Conservation (phyloP, 23 red algal genomes). For the Porphyridium purpureum region DNA sequence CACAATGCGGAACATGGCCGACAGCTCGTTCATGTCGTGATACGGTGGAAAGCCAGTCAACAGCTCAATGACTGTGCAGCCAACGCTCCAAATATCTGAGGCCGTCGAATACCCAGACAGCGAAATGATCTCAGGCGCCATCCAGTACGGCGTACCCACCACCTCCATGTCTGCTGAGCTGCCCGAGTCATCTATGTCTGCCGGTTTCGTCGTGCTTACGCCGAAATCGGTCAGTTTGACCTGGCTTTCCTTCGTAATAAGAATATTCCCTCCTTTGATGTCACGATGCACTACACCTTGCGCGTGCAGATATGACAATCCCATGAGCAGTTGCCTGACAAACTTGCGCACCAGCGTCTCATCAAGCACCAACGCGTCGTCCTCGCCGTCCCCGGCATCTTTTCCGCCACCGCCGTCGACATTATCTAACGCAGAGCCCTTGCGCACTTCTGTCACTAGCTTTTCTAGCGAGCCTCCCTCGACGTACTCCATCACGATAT, state of each 20-base stretch:
- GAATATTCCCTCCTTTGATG: constrained; percentile 97
- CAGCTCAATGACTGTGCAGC: constrained; percentile 93
- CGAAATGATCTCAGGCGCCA: constrained; percentile 98
- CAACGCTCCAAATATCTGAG: constrained; percentile 92
- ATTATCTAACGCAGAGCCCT: too few species aligned
- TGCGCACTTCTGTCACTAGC: constrained; percentile 30
- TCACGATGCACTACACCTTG: constrained; percentile 97
- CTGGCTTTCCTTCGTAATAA: constrained; percentile 73
- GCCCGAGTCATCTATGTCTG: constrained; percentile 8
- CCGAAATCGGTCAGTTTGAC: constrained; percentile 98
- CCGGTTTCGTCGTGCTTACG: constrained; percentile 80
- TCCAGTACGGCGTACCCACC: constrained; percentile 98
- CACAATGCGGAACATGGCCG: constrained; percentile 92
- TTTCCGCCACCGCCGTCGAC: too few species aligned
- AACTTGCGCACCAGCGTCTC: constrained; percentile 60
- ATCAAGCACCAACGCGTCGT: constrained; percentile 21
- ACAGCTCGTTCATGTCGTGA: constrained; percentile 59
- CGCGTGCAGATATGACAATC: constrained; percentile 72
- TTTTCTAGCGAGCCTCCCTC: constrained; percentile 61
- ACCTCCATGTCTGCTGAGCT: constrained; percentile 40
- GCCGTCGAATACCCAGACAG: constrained; percentile 74
- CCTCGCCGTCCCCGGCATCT: too few species aligned
- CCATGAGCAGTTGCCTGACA: constrained; percentile 59
- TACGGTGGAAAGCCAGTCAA: constrained; percentile 93
- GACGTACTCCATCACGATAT: constrained; percentile 95